A percentile compares a stretch with the other conserved stretches of the same genome.
Evolutionary conservation across 768 basidiomycete species (phyloP).

Genomic region (Podaxis carcinomalis): DNA sequence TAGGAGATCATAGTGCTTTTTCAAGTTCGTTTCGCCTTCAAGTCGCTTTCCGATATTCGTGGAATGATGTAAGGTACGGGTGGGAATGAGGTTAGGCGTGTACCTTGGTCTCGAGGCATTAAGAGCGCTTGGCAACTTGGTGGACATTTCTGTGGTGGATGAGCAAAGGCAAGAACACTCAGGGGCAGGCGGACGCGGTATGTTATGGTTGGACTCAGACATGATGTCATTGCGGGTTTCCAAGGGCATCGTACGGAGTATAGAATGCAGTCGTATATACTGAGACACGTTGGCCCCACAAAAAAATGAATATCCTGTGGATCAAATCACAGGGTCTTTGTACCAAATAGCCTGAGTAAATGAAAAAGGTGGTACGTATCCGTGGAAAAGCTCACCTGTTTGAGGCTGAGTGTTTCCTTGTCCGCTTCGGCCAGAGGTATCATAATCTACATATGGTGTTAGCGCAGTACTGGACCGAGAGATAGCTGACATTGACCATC

Average conservation of each 20-base stretch:
- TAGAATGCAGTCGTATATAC: neutral
- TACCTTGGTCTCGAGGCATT: neutral
- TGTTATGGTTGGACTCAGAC: neutral
- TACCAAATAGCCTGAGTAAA: neutral
- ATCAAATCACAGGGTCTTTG: neutral
- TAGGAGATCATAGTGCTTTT: neutral
- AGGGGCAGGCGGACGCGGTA: neutral
- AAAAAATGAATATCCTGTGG: neutral
- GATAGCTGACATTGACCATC: neutral
- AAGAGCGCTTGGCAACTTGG: neutral
- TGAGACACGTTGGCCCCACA: neutral
- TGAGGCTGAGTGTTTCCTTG: constrained; percentile 5
- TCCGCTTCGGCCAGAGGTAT: neutral
- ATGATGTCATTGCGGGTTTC: neutral
- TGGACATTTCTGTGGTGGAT: neutral
- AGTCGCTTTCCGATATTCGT: neutral
- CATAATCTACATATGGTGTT: neutral
- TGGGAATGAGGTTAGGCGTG: neutral
- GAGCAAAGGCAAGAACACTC: neutral
- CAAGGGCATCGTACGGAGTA: neutral
- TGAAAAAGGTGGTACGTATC: neutral
- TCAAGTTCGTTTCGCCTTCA: neutral
- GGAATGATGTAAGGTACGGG: neutral
- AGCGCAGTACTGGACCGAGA: neutral
- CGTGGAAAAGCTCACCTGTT: neutral